These are phyloP conservation scores for Monosporozyma servazzii DNA, from an alignment of 805 yeast species.

Conservation along the genomic window DNA sequence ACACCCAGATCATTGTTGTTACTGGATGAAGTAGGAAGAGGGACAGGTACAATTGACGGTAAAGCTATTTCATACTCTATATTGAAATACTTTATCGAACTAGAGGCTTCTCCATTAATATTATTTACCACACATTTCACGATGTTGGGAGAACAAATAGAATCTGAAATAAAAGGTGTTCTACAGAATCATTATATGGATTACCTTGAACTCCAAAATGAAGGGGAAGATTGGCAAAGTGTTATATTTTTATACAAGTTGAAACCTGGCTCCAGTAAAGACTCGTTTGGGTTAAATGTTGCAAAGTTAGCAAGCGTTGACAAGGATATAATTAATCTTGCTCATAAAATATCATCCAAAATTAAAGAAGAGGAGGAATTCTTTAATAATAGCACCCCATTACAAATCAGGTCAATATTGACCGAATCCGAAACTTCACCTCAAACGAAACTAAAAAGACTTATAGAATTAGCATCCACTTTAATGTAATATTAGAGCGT, in stretches of 20 bases:
- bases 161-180: conserved; percentile 25
- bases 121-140: conserved; percentile 85
- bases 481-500: no score
- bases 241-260: conserved; percentile 47
- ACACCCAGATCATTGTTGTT: conserved; percentile 71
- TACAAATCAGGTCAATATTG: not conserved
- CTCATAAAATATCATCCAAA: conserved; percentile 29
- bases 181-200: conserved; percentile 69
- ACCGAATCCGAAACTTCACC: not conserved
- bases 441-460: not conserved
- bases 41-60: conserved; percentile 77
- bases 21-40: conserved; percentile 93
- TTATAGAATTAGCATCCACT: not conserved
- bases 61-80: conserved; percentile 72
- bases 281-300: conserved; percentile 79
- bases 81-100: conserved; percentile 44
- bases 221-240: conserved; percentile 31
- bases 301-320: conserved; percentile 68
- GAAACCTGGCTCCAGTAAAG: conserved; percentile 41
- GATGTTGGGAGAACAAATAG: conserved; percentile 40
- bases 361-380: conserved; percentile 9
- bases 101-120: conserved; percentile 41
- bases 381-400: not conserved
- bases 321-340: conserved; percentile 35
- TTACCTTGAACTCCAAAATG: conserved; percentile 35